Evolutionary conservation across 108 stramenopile genomes (phyloP).

Genomic region (Schizochytrium sp.): DNA sequence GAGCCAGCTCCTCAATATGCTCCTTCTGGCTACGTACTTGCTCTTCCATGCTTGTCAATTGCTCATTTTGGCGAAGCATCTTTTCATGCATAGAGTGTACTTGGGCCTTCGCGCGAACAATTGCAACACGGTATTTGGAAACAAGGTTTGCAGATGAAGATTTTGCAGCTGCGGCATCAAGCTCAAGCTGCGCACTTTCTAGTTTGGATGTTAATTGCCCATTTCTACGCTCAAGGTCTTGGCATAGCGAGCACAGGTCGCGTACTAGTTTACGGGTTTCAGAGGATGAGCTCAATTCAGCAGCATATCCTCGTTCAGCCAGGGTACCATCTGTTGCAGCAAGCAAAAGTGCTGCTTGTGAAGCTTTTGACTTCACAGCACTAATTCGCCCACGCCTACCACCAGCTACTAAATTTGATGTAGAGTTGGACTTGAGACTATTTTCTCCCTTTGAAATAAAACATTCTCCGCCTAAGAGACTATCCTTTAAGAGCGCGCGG

Average conservation of each 20-base stretch:
- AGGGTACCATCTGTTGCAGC: background rate
- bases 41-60: background rate
- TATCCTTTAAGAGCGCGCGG: slow-evolving; percentile 3
- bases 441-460: too few relatives aligned
- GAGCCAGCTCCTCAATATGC: background rate
- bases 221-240: slow-evolving; percentile 20
- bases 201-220: background rate
- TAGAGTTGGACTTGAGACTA: too few relatives aligned
- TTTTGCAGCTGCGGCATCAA: background rate
- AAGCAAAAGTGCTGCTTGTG: background rate
- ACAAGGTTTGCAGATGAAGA: background rate
- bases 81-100: slow-evolving; percentile 13
- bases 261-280: slow-evolving; percentile 3
- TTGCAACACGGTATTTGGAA: slow-evolving; percentile 31
- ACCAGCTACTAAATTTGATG: background rate
- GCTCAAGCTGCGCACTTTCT: background rate
- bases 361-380: background rate
- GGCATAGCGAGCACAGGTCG: slow-evolving; percentile 16
- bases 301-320: background rate
- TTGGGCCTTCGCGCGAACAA: slow-evolving; percentile 9
- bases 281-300: background rate
- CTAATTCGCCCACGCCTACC: background rate
- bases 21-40: background rate
- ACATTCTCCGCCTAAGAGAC: background rate
- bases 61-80: slow-evolving; percentile 3